These are phyloP conservation scores for Colletotrichum incanum DNA, from an alignment of 2,329 filamentous ascomycete genomes.

Conservation along the genomic window DNA sequence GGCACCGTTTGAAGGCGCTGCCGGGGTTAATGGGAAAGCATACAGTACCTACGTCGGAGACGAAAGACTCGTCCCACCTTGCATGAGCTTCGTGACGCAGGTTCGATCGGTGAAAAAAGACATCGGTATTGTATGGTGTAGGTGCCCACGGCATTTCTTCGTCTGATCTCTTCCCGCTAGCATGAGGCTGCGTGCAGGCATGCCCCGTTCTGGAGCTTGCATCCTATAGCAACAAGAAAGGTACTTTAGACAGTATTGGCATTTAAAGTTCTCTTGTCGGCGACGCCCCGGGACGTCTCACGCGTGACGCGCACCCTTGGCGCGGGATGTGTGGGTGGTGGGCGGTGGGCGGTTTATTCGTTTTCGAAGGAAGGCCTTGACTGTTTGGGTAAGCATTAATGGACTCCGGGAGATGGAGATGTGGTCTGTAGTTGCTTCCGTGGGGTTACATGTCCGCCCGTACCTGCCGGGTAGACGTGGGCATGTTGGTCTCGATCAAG, in stretches of 20 bases:
- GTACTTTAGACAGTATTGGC: neutral
- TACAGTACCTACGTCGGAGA: neutral
- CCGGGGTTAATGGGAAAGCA: neutral
- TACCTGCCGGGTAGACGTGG: neutral
- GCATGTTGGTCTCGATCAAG: neutral
- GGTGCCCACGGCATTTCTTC: neutral
- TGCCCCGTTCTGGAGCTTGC: neutral
- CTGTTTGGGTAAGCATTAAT: neutral
- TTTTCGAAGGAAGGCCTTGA: neutral
- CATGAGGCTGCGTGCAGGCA: neutral
- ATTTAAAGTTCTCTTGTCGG: slow-evolving; percentile 11
- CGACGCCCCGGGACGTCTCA: slow-evolving; percentile 4
- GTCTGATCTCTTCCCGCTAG: neutral
- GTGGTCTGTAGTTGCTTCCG: neutral
- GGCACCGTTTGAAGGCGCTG: too few relatives aligned
- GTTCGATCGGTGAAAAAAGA: neutral
- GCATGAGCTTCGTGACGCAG: neutral
- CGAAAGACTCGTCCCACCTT: neutral
- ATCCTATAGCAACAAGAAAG: neutral
- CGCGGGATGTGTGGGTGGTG: neutral
- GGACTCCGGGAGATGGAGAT: neutral
- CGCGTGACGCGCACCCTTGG: neutral
- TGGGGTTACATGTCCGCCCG: too few relatives aligned
- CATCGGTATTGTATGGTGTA: neutral
- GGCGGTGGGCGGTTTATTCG: neutral